A percentile compares a stretch with the other conserved stretches of the same genome.
Conservation (phyloP, 2,329 filamentous ascomycete genomes). For the Claviceps monticola region DNA sequence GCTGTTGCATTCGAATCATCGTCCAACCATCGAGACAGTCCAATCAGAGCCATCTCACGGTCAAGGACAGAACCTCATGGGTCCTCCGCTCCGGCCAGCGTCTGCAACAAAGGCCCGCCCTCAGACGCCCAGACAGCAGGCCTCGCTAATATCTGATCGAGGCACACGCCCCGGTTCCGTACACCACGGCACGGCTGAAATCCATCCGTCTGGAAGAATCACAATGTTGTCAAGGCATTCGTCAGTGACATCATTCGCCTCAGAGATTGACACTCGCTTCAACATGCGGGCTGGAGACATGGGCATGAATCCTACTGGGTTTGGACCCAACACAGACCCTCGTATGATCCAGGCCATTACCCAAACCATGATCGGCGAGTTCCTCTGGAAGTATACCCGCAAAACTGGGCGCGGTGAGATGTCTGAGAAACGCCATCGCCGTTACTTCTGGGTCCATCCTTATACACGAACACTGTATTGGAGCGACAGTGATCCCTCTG, state of each 20-base stretch:
- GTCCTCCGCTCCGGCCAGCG: constrained; percentile 69
- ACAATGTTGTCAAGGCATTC: constrained; percentile 38
- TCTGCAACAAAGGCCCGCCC: constrained; percentile 51
- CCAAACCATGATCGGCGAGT: constrained; percentile 98
- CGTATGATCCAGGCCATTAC: constrained; percentile 99
- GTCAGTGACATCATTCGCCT: constrained; percentile 89
- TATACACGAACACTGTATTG: constrained; percentile 95
- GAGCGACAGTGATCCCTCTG: constrained; percentile 79
- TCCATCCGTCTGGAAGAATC: constrained; percentile 33
- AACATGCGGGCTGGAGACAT: constrained; percentile 51
- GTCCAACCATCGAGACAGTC: constrained; percentile 70
- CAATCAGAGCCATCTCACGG: constrained; percentile 41
- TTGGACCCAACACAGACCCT: constrained; percentile 69
- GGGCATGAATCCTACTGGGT: constrained; percentile 39
- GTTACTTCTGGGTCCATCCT: constrained; percentile 98
- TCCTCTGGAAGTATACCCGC: constrained; percentile 96
- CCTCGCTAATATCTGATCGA: constrained; percentile 31
- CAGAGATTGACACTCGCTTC: constrained; percentile 84
- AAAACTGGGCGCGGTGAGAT: constrained; percentile 81
- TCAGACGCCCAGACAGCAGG: constrained; percentile 43
- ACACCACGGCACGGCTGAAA: constrained; percentile 32
- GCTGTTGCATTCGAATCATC: constrained; percentile 71
- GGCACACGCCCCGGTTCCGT: constrained; percentile 33
- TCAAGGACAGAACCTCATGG: constrained; percentile 46
- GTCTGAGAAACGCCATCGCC: constrained; percentile 77